phyloP scores from a whole-genome alignment of 768 basidiomycete genomes.

The Hebeloma cylindrosporum region DNA sequence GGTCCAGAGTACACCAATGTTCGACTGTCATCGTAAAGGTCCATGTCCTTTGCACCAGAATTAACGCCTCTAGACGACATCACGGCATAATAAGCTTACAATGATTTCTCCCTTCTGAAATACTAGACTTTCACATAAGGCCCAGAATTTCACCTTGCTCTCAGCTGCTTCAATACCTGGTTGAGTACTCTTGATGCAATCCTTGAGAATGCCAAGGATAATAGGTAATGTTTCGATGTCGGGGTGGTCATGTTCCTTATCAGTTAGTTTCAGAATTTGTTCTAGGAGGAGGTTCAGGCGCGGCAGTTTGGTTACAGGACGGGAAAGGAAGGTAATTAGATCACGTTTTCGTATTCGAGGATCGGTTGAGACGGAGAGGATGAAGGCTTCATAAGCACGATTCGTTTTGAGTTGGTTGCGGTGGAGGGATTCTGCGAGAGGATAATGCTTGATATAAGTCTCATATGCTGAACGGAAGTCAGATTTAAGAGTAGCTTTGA shows the following conservation, averaged over 20 bases:
- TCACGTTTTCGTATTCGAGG: slow-evolving; percentile 74
- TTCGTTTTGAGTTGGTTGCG: slow-evolving; percentile 75
- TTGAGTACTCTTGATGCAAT: slow-evolving; percentile 81
- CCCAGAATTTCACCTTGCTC: slow-evolving; percentile 86
- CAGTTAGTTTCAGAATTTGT: slow-evolving; percentile 64
- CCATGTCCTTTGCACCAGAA: slow-evolving; percentile 81
- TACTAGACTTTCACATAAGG: slow-evolving; percentile 69
- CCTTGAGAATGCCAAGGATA: slow-evolving; percentile 62
- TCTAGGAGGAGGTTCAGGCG: slow-evolving; percentile 75
- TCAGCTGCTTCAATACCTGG: slow-evolving; percentile 93
- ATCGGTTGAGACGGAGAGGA: slow-evolving; percentile 60
- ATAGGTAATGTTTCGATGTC: slow-evolving; percentile 78
- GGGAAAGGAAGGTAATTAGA: slow-evolving; percentile 76
- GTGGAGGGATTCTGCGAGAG: slow-evolving; percentile 80
- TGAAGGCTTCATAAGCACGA: slow-evolving; percentile 62
- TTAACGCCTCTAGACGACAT: background rate
- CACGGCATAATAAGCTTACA: slow-evolving; percentile 39
- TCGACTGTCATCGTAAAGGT: slow-evolving; percentile 73
- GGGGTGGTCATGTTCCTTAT: slow-evolving; percentile 66
- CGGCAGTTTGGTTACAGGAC: slow-evolving; percentile 88
- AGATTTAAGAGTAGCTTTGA: slow-evolving; percentile 40
- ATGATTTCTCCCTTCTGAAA: slow-evolving; percentile 82
- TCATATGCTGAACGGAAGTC: slow-evolving; percentile 72
- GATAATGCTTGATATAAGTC: slow-evolving; percentile 85
- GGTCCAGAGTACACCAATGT: slow-evolving; percentile 68